Percentiles rank a stretch among this genome's conserved stretches.
These are phyloP conservation scores for Clitocybe nebularis DNA, from an alignment of 1,284 basidiomycete species.

Conservation along the genomic window DNA sequence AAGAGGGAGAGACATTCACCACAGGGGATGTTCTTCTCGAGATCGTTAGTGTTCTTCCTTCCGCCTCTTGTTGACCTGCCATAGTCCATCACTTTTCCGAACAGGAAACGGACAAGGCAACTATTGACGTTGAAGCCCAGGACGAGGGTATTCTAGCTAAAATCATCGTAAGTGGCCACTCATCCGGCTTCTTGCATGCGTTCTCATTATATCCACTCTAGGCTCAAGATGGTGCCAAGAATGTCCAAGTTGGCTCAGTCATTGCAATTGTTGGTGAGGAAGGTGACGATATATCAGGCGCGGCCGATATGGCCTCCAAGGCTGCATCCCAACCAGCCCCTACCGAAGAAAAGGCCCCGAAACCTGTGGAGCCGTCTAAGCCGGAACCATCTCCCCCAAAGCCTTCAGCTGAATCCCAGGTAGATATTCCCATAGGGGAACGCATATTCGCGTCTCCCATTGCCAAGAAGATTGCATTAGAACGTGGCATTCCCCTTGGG, in stretches of 20 bases:
- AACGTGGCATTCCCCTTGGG: constrained; percentile 88
- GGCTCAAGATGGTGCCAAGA: constrained; percentile 83
- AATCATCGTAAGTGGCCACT: constrained; percentile 59
- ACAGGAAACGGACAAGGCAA: constrained; percentile 99
- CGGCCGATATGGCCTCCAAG: constrained; percentile 73
- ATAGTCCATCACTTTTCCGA: constrained; percentile 13
- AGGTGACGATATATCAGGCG: constrained; percentile 88
- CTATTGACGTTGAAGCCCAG: constrained; percentile 98
- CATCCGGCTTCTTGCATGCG: not conserved
- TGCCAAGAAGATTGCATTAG: constrained; percentile 95
- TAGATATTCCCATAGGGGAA: constrained; percentile 63
- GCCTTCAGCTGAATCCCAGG: constrained; percentile 33
- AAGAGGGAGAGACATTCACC: constrained; percentile 88
- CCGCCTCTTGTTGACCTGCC: constrained; percentile 1
- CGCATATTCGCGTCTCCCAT: constrained; percentile 93
- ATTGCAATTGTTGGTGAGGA: constrained; percentile 93
- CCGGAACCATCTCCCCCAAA: constrained; percentile 36
- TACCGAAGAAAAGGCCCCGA: constrained; percentile 34
- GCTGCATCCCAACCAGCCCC: constrained; percentile 39
- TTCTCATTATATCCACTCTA: constrained; percentile 28
- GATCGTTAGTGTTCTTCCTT: constrained; percentile 59
- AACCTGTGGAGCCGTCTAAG: constrained; percentile 27
- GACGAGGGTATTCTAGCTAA: constrained; percentile 96
- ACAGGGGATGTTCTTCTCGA: constrained; percentile 93
- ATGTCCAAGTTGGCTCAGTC: constrained; percentile 78